Evolutionary conservation across 495 filamentous ascomycete genomes (phyloP), one percentile per base, ranked within the genome.

Genomic region (Neurospora tetraspora): DNA sequence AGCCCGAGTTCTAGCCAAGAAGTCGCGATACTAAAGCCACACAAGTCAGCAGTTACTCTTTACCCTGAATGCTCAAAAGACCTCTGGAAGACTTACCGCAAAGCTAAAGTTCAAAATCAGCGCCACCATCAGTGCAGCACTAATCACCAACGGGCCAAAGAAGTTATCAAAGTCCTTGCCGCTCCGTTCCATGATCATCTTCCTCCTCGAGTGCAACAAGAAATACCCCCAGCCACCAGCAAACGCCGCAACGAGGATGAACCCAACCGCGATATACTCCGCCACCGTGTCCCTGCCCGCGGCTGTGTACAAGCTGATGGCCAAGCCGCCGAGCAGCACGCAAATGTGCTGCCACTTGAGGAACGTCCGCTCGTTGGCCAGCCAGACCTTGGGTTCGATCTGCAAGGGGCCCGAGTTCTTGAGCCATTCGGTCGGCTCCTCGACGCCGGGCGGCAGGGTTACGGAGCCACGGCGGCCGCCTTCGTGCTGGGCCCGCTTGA

Each of bases 331-430:
- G 9, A 98, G 88, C 37, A 98, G 85, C 34, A 99, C 86, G 70
- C 89, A 91, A 75, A 98, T 92, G 78, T 98, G 94, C 81, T 97
- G 91, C 96, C 96, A 99, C 80, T 97, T 97, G 80, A 99, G 89
- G 77, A 97, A 99, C 0, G 96, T 99, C 65, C 96, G 89, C 83
- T 99, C 93, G 79, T 99, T 99, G 69, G 96, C 96, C 40, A 99
- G 91, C 94, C 96, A 99, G 7, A 99, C 95, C 82, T 99, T 99
- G 47, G 93, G 92, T 81, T 99, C 96, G 45, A 99, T 93, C 70
- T 92, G 88, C 40, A 98, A 86, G 1, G 94, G 93, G 0, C 95
- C 94, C 0, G 91, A 85, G 81, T 99, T 95, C 84, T 98, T 99
- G 83, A 99, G 91, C 88, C 94, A 93, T 65, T 86, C 85, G 1